Conservation (phyloP, 345 rosid genomes). For the Heritiera fomes region DNA sequence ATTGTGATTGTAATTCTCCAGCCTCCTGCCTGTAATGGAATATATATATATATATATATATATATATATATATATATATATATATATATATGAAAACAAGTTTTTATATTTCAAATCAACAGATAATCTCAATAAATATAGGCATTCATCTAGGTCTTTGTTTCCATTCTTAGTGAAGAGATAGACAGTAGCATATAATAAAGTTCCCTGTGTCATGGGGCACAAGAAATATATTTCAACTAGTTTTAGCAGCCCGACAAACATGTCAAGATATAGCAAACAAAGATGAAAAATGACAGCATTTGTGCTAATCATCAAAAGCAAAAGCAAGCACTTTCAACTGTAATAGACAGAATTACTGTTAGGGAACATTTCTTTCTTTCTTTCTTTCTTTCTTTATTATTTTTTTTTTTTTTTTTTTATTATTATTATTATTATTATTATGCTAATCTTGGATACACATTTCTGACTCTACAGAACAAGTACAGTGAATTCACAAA, state of each 20-base stretch:
- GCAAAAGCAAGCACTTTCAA: conserved; percentile 1
- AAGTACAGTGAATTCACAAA: not conserved
- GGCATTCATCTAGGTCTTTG: not conserved
- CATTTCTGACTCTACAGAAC: not conserved
- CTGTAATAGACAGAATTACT: not conserved
- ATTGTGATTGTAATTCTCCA: conserved; percentile 43
- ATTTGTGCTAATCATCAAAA: not conserved
- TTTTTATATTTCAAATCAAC: conserved; percentile 2
- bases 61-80: not conserved
- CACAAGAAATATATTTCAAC: not conserved
- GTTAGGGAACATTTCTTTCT: not conserved
- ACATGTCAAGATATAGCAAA: not conserved
- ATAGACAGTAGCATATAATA: not conserved
- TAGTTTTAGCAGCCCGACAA: not conserved
- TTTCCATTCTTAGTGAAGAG: not conserved
- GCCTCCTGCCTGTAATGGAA: conserved; percentile 71
- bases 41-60: not conserved
- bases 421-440: no score
- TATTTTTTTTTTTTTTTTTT: not conserved
- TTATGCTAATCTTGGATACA: not conserved
- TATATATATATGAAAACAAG: not conserved
- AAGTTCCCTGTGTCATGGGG: not conserved
- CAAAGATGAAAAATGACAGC: not conserved
- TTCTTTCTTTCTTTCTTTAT: not conserved
- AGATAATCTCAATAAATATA: not conserved